Base-by-base conservation (phyloP, 768 basidiomycete species). In the Pulveroboletus ravenelii region DNA sequence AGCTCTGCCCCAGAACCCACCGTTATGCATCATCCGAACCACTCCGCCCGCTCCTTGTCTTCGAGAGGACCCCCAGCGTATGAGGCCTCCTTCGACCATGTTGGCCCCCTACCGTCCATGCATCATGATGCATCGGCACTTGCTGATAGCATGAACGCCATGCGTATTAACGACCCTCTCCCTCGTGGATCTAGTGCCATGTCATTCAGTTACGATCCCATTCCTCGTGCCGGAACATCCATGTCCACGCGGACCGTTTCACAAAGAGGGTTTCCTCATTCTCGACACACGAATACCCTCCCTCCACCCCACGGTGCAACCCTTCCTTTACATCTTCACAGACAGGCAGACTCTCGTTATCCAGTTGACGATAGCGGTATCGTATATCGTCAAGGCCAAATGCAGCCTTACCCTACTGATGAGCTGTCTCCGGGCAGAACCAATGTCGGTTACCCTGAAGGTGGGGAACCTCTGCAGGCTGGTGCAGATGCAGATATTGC, bases 161-260 rank as follows among this genome's bases (percentile, higher is more conserved):
- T 89, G 64, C 75, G 69, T 44, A 66, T 88, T 50, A 67, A 65
- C 46, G 80, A 81, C 39, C 70, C 72, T 20, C 55, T 56, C 20
- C 60, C 69, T 27, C 64, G 62, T 17, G 64, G 65, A 41, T 52
- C 68, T 18, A 66, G 65, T 40, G 57, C 61, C 32, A 58, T 61
- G 61, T 58, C 62, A 34, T 62, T 50, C 52, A 43, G 54, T 32
- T 41, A 60, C 32, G 82, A 84, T 53, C 77, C 78, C 40, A 65
- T 82, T 13, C 73, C 75, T 49, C 76, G 82, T 27, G 73, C 77
- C 5, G 76, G 76, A 15, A 83, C 82, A 17, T 79, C 83, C 30
- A 77, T 82, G 75, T 80, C 82, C 14, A 65, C 71, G 58, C 74
- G 72, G 44, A 63, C 67, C 49, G 59, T 64, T 36, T 46, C 60